Percentiles rank a stretch among this genome's conserved stretches.
Conservation (phyloP, 768 basidiomycete species). For the Suillus luteus region DNA sequence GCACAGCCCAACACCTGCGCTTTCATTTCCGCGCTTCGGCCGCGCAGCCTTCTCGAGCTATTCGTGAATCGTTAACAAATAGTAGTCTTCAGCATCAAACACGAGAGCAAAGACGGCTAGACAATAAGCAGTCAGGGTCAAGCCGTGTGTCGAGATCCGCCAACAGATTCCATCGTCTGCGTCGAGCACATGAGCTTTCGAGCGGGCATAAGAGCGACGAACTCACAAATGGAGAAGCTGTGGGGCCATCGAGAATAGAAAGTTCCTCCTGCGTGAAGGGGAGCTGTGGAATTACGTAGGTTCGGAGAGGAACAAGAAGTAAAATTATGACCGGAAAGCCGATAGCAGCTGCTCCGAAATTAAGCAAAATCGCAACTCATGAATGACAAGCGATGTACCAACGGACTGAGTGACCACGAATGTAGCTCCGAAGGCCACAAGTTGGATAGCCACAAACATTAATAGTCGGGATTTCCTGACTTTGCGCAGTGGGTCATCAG, state of each 20-base stretch:
- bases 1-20: no score
- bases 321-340: slow-evolving; percentile 91
- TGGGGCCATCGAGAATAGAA: slow-evolving; percentile 83
- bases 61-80: no score
- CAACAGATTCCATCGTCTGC: slow-evolving; percentile 48
- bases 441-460: slow-evolving; percentile 72
- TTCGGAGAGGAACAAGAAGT: slow-evolving; percentile 76
- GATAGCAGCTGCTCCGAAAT: slow-evolving; percentile 64
- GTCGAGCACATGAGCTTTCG: slow-evolving; percentile 1
- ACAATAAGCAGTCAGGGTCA: background rate
- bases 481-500: slow-evolving; percentile 67
- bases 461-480: slow-evolving; percentile 76
- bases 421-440: slow-evolving; percentile 83
- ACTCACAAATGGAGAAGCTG: slow-evolving; percentile 85
- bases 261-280: slow-evolving; percentile 81
- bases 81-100: background rate
- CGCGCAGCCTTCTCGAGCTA: no score
- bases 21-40: no score
- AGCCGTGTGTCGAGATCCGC: slow-evolving; percentile 27
- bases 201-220: background rate
- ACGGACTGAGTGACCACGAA: slow-evolving; percentile 91
- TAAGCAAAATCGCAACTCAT: background rate
- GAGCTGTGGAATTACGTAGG: slow-evolving; percentile 68
- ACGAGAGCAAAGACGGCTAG: background rate
- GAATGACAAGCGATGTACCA: slow-evolving; percentile 44